Evolutionary conservation across 192 early-diverging fungal species (phyloP).

Genomic region (Mortierella hygrophila): DNA sequence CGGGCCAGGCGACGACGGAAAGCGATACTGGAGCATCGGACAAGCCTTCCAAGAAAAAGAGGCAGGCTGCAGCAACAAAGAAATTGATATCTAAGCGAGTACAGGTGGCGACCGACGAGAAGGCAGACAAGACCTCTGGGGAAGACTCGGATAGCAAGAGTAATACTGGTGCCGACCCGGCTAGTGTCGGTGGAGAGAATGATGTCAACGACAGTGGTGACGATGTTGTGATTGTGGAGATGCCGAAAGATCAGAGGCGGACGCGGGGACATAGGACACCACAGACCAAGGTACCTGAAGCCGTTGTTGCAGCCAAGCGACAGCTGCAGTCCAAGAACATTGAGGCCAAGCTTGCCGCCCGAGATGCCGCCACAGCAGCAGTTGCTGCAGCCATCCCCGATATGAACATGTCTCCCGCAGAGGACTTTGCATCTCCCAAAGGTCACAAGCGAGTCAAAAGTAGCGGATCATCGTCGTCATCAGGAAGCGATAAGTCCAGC

Average conservation of each 20-base stretch:
- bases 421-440: not conserved
- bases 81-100: slow-evolving; percentile 19
- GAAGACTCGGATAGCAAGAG: not conserved
- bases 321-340: slow-evolving; percentile 39
- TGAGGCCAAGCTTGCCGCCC: slow-evolving; percentile 17
- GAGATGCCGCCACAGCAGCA: slow-evolving; percentile 12
- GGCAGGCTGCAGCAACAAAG: not conserved
- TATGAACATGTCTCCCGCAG: not conserved
- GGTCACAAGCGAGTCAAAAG: slow-evolving; percentile 1
- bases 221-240: slow-evolving; percentile 12
- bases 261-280: slow-evolving; percentile 10
- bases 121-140: not conserved
- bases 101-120: not conserved
- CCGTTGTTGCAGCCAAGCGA: slow-evolving; percentile 38
- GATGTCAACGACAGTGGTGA: slow-evolving; percentile 9
- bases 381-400: not conserved
- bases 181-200: not conserved
- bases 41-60: not conserved
- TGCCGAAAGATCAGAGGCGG: slow-evolving; percentile 14
- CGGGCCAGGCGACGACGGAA: slow-evolving; percentile 13
- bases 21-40: not conserved
- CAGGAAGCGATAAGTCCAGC: not conserved
- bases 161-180: not conserved
- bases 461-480: not conserved
- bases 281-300: slow-evolving; percentile 36